phyloP scores from a whole-genome alignment of 1,139 yeast species.

The Sugiyamaella neomexicana region DNA sequence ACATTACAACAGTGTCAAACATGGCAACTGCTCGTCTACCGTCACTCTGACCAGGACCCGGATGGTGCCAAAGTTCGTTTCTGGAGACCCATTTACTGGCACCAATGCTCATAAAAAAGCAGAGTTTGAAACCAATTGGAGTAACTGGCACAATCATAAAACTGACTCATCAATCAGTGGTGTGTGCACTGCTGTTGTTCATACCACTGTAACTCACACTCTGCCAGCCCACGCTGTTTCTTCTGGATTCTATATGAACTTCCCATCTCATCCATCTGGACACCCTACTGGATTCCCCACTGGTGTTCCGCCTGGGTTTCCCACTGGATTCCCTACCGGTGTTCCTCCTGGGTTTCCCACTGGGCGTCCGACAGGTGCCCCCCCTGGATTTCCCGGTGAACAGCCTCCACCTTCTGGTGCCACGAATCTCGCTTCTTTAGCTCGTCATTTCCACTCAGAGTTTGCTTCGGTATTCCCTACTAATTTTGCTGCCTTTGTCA shows the following conservation, averaged over 20 bases:
- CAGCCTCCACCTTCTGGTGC: neutral
- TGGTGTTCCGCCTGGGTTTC: neutral
- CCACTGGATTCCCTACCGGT: neutral
- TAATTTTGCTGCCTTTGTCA: conserved; percentile 6
- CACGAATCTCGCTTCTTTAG: neutral
- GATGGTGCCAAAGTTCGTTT: neutral
- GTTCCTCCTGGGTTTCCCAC: conserved; percentile 1
- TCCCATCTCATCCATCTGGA: neutral
- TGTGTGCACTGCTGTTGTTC: conserved; percentile 5
- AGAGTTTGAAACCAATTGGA: conserved; percentile 5
- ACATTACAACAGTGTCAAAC: neutral
- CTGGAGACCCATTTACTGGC: conserved; percentile 4
- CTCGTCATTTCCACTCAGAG: neutral
- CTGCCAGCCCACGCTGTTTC: neutral
- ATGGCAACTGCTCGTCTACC: neutral
- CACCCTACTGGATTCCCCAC: neutral
- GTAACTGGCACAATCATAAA: neutral
- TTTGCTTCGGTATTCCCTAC: conserved; percentile 3
- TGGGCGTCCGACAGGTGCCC: neutral
- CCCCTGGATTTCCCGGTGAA: neutral
- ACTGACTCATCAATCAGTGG: conserved; percentile 1
- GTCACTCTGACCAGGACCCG: conserved; percentile 1
- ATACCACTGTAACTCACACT: conserved; percentile 1
- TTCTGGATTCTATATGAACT: neutral
- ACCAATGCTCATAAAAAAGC: conserved; percentile 1